phyloP scores from a whole-genome alignment of 2,329 filamentous ascomycete genomes.

The Venturia pyrina region DNA sequence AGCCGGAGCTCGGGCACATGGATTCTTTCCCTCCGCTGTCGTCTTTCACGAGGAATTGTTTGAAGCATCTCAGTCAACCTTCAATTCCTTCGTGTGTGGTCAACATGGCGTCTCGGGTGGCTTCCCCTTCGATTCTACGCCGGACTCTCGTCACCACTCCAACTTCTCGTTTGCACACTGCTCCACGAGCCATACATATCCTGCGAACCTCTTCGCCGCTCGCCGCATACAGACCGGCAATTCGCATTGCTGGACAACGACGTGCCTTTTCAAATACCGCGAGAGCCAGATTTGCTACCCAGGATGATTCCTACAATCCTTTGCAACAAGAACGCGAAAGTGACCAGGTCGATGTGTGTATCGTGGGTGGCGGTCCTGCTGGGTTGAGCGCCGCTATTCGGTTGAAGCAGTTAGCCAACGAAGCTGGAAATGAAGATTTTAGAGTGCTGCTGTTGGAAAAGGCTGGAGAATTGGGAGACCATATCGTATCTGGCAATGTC shows the following conservation, averaged over 20 bases:
- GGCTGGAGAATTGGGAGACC: slow-evolving; percentile 85
- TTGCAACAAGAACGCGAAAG: slow-evolving; percentile 68
- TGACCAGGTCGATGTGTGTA: slow-evolving; percentile 92
- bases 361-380: slow-evolving; percentile 90
- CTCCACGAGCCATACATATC: not conserved
- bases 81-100: not conserved
- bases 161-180: not conserved
- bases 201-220: not conserved
- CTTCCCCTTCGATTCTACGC: slow-evolving; percentile 3
- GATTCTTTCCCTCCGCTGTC: not conserved
- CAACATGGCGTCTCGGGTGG: not conserved
- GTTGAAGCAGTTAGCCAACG: slow-evolving; percentile 89
- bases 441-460: slow-evolving; percentile 89
- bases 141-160: not conserved
- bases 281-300: slow-evolving; percentile 2
- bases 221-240: slow-evolving; percentile 21
- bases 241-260: slow-evolving; percentile 28
- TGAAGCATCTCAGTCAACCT: not conserved
- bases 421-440: slow-evolving; percentile 92
- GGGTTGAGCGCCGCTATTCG: slow-evolving; percentile 88
- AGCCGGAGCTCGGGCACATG: not conserved
- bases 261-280: slow-evolving; percentile 24
- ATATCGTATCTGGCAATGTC: slow-evolving; percentile 92
- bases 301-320: slow-evolving; percentile 33
- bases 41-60: not conserved